Percentiles rank a stretch among this genome's conserved stretches.
Evolutionary conservation across 441 rosid genomes (phyloP).

Genomic region (Omphalea diandra): DNA sequence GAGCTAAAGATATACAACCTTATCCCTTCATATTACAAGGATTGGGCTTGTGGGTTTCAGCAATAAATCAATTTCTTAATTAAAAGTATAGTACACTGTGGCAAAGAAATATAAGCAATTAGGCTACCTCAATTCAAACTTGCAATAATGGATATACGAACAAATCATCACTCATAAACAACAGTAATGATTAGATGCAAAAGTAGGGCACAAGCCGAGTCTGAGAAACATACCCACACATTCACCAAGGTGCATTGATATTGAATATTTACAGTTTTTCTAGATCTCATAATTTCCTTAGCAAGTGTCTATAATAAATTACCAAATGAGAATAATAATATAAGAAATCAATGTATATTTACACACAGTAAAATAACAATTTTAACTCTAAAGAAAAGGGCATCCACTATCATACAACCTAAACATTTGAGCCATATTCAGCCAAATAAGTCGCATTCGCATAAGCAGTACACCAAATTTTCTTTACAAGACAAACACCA

Average conservation of each 20-base stretch:
- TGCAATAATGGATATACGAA: not conserved
- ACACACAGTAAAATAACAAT: too few species aligned
- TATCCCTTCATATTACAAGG: too few species aligned
- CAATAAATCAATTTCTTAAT: not conserved
- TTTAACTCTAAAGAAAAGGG: not conserved
- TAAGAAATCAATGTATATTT: not conserved
- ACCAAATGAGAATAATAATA: not conserved
- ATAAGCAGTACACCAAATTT: not conserved
- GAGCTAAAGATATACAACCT: not conserved
- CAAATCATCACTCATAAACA: too few species aligned
- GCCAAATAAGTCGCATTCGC: not conserved
- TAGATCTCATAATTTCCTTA: constrained; percentile 73
- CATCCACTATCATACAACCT: not conserved
- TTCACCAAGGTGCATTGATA: constrained; percentile 97
- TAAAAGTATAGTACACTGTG: not conserved
- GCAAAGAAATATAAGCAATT: not conserved
- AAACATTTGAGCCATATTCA: not conserved
- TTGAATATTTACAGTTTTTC: constrained; percentile 82
- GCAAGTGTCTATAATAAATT: constrained; percentile 69
- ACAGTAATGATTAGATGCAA: not conserved
- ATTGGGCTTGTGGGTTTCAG: too few species aligned
- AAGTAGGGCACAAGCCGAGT: constrained; percentile 11
- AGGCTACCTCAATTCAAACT: constrained; percentile 1
- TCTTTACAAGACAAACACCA: not conserved
- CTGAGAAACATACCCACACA: constrained; percentile 68